These are phyloP conservation scores for Bipolaris bicolor DNA, from an alignment of 2,329 filamentous ascomycete species.

Conservation along the genomic window DNA sequence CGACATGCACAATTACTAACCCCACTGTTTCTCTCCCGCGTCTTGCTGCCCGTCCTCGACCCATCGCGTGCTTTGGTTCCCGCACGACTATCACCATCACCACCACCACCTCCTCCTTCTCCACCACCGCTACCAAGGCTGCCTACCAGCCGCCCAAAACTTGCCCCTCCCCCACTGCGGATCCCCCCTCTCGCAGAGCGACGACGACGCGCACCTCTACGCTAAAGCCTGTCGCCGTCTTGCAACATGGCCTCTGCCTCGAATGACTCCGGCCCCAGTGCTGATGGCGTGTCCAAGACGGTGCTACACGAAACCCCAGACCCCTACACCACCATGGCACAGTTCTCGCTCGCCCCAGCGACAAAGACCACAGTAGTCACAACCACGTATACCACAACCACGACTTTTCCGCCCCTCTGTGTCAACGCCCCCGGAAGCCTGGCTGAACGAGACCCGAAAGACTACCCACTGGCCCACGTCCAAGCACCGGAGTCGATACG, in stretches of 20 bases:
- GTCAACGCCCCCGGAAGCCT: conserved; percentile 75
- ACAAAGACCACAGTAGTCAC: conserved; percentile 75
- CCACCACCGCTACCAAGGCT: conserved; percentile 8
- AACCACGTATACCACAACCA: conserved; percentile 87
- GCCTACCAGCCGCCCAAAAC: background rate
- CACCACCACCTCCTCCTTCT: conserved; percentile 7
- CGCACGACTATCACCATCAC: conserved; percentile 13
- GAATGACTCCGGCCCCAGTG: conserved; percentile 27
- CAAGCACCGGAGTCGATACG: conserved; percentile 81
- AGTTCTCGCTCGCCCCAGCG: conserved; percentile 67
- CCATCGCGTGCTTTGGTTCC: conserved; percentile 19
- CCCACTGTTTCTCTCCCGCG: conserved; percentile 5
- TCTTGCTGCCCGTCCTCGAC: conserved; percentile 12
- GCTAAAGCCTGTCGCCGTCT: conserved; percentile 3
- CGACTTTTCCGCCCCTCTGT: conserved; percentile 81
- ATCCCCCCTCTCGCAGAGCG: background rate
- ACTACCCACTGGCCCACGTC: conserved; percentile 84
- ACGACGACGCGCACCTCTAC: background rate
- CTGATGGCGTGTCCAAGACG: conserved; percentile 35
- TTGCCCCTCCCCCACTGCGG: background rate
- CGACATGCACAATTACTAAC: conserved; percentile 21
- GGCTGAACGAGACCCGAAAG: conserved; percentile 78
- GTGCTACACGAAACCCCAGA: conserved; percentile 36
- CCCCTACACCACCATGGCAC: conserved; percentile 57
- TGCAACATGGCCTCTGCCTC: conserved; percentile 42